Evolutionary conservation across 108 stramenopile genomes (phyloP).

Genomic region (Nitzschia putrida): DNA sequence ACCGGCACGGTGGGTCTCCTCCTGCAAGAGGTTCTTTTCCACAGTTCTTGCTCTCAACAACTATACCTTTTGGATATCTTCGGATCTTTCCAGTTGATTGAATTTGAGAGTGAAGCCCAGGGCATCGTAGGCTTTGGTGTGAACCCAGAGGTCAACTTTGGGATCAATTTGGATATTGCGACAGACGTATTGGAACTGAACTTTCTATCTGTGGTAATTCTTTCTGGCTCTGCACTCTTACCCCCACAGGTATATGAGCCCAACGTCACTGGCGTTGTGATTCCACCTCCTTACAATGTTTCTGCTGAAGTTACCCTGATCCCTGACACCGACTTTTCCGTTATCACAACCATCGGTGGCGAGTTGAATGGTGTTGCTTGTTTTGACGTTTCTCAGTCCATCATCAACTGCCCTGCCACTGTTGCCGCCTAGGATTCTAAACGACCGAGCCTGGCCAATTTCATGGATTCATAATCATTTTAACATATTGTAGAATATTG

Average conservation of each 20-base stretch:
- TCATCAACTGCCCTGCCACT: slow-evolving; percentile 9
- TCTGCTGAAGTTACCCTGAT: neutral
- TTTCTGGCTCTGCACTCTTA: neutral
- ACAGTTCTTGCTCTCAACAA: slow-evolving; percentile 41
- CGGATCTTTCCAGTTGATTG: slow-evolving; percentile 33
- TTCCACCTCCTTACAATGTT: slow-evolving; percentile 7
- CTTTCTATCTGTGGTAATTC: slow-evolving; percentile 13
- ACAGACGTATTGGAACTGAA: slow-evolving; percentile 1
- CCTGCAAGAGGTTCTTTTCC: slow-evolving; percentile 24
- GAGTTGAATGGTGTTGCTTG: slow-evolving; percentile 10
- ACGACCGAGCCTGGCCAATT: no score
- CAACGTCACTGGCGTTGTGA: neutral
- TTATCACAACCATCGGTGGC: slow-evolving; percentile 15
- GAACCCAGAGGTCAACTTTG: slow-evolving; percentile 6
- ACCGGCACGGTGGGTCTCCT: neutral
- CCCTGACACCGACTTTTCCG: neutral
- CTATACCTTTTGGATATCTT: slow-evolving; percentile 34
- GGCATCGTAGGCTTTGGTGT: neutral
- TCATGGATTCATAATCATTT: no score
- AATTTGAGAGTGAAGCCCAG: slow-evolving; percentile 13
- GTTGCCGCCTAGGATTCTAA: neutral
- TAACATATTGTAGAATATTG: no score
- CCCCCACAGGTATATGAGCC: slow-evolving; percentile 3
- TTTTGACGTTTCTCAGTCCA: slow-evolving; percentile 10
- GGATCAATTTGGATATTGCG: neutral